Evolutionary conservation across 169 alveolate genomes (phyloP).

Genomic region (Eimeria zaria): DNA sequence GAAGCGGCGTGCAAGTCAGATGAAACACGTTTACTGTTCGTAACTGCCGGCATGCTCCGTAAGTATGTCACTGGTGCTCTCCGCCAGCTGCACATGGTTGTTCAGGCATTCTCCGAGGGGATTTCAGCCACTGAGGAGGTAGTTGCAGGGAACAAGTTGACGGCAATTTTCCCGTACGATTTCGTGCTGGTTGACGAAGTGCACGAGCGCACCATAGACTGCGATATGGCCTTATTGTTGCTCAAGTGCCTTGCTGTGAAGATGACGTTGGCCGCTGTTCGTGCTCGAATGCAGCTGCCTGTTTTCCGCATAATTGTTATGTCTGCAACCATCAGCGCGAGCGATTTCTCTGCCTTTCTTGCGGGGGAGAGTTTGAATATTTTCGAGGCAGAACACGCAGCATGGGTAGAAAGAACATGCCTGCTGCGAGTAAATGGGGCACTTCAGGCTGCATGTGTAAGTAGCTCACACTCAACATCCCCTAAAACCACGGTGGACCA

Average conservation of each 20-base stretch:
- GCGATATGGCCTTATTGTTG: conserved; percentile 46
- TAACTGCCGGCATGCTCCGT: conserved; percentile 59
- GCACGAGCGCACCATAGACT: conserved; percentile 39
- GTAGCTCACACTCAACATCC: not conserved
- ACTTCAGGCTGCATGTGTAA: not conserved
- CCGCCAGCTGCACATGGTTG: conserved; percentile 4
- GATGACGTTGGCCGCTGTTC: conserved; percentile 26
- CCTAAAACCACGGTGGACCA: not conserved
- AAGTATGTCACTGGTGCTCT: conserved; percentile 48
- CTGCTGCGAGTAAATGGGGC: conserved; percentile 18
- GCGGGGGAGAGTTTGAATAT: conserved; percentile 44
- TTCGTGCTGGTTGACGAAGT: conserved; percentile 51
- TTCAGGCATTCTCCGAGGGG: not conserved
- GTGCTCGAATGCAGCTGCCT: conserved; percentile 43
- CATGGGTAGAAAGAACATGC: conserved; percentile 6
- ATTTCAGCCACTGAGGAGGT: not conserved
- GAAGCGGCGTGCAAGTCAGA: conserved; percentile 39
- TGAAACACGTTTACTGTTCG: conserved; percentile 35
- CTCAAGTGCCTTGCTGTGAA: conserved; percentile 18
- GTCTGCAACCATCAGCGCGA: conserved; percentile 39
- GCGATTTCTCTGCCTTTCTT: conserved; percentile 35
- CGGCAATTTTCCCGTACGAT: conserved; percentile 32
- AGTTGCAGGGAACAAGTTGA: not conserved
- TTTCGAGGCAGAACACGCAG: conserved; percentile 31
- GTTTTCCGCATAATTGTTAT: conserved; percentile 28